Evolutionary conservation across 2,329 filamentous ascomycete genomes (phyloP).

Genomic region (Paracoccidioides lutzii): DNA sequence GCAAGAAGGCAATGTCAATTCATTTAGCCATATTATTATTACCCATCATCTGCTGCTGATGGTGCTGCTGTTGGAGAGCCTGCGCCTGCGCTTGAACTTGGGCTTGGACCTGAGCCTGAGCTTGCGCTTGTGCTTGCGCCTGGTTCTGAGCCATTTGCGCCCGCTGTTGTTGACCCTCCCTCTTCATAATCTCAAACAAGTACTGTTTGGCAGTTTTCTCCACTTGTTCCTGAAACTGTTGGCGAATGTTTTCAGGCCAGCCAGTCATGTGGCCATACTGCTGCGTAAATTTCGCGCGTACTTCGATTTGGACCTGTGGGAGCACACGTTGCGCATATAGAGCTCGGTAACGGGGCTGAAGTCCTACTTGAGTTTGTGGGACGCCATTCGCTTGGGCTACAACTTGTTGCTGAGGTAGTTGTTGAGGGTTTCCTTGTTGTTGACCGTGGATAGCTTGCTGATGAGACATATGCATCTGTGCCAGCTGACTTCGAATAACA

Average conservation of each 20-base stretch:
- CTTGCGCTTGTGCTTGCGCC: slow-evolving; percentile 11
- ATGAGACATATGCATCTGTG: slow-evolving; percentile 27
- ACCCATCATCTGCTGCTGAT: slow-evolving; percentile 32
- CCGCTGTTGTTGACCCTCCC: slow-evolving; percentile 22
- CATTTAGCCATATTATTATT: slow-evolving; percentile 28
- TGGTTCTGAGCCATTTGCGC: slow-evolving; percentile 17
- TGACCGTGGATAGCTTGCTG: slow-evolving; percentile 17
- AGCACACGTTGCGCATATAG: slow-evolving; percentile 25
- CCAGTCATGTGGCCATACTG: slow-evolving; percentile 28
- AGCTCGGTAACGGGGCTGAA: slow-evolving; percentile 23
- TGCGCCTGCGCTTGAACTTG: slow-evolving; percentile 16
- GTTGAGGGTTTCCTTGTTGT: slow-evolving; percentile 21
- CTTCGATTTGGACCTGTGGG: slow-evolving; percentile 24
- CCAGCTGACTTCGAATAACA: slow-evolving; percentile 26
- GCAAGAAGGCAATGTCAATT: slow-evolving; percentile 3
- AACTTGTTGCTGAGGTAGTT: slow-evolving; percentile 26
- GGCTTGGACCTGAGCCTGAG: slow-evolving; percentile 11
- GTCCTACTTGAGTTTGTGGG: neutral
- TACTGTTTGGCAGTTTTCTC: slow-evolving; percentile 27
- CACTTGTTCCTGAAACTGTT: slow-evolving; percentile 25
- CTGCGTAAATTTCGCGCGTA: slow-evolving; percentile 23
- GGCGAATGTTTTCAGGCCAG: slow-evolving; percentile 27
- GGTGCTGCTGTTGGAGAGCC: slow-evolving; percentile 22
- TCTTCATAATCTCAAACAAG: slow-evolving; percentile 27
- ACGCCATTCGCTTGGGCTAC: slow-evolving; percentile 29